Evolutionary conservation across 2,329 filamentous ascomycete species (phyloP).

Genomic region (Rachicladosporium sp.): DNA sequence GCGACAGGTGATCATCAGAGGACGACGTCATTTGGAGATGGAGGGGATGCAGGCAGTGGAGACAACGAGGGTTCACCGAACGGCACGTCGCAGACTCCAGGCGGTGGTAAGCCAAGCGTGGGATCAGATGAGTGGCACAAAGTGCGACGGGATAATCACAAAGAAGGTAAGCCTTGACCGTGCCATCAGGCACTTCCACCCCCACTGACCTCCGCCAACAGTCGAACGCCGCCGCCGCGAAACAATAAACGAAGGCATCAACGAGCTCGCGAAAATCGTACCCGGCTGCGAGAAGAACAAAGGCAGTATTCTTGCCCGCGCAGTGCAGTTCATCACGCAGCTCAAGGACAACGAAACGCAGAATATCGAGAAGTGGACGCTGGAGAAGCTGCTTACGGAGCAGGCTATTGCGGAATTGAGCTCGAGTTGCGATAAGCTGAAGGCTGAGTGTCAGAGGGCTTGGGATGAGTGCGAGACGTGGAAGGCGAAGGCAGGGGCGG

Average conservation of each 20-base stretch:
- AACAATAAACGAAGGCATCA: conserved; percentile 98
- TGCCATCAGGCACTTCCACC: not conserved
- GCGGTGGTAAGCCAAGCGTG: conserved; percentile 61
- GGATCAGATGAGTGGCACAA: conserved; percentile 98
- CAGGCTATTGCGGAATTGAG: conserved; percentile 82
- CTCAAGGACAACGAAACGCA: conserved; percentile 88
- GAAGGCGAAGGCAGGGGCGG: conserved; percentile 45
- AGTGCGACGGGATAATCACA: conserved; percentile 92
- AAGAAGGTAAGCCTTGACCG: conserved; percentile 60
- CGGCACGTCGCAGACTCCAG: conserved; percentile 32
- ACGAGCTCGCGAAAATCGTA: conserved; percentile 93
- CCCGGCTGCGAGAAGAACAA: conserved; percentile 99
- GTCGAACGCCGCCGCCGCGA: conserved; percentile 93
- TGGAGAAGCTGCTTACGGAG: conserved; percentile 81
- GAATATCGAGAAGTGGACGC: conserved; percentile 87
- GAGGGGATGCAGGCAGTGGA: conserved; percentile 1
- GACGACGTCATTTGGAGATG: conserved; percentile 5
- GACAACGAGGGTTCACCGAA: conserved; percentile 11
- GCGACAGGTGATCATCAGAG: conserved; percentile 9
- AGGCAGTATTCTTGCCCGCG: conserved; percentile 84
- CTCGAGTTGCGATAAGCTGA: conserved; percentile 75
- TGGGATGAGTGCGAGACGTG: conserved; percentile 69
- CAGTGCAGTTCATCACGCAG: conserved; percentile 87
- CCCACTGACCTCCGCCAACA: conserved; percentile 27
- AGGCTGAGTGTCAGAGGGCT: conserved; percentile 63